A percentile compares a stretch with the other conserved stretches of the same genome.
Conservation (phyloP, 805 yeast genomes). For the Dipodascus albidus region DNA sequence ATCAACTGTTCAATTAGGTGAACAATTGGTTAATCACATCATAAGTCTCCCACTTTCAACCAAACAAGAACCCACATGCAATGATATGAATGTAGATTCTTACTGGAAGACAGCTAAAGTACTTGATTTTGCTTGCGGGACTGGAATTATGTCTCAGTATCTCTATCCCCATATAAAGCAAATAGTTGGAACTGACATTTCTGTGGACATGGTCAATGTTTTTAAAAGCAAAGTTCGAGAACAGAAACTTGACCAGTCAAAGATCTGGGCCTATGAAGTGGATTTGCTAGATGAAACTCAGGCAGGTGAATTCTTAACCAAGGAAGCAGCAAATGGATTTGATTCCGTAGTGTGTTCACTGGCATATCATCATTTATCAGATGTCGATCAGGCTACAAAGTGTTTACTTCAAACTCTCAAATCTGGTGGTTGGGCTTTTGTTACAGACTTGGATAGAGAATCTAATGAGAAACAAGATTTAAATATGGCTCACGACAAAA, state of each 20-base stretch:
- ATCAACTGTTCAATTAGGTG: not conserved
- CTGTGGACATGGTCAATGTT: not conserved
- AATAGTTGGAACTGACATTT: not conserved
- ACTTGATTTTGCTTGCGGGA: not conserved
- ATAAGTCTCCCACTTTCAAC: not conserved
- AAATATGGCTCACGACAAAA: not conserved
- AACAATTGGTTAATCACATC: not conserved
- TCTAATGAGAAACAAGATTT: too few species aligned
- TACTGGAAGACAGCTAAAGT: conserved; percentile 1
- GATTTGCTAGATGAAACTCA: not conserved
- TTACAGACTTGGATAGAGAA: not conserved
- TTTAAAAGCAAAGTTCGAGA: not conserved
- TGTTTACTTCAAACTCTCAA: not conserved
- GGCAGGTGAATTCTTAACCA: not conserved
- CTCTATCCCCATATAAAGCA: not conserved
- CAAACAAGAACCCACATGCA: not conserved
- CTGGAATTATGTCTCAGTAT: not conserved
- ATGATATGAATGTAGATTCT: not conserved
- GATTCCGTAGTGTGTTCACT: not conserved
- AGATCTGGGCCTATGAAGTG: not conserved
- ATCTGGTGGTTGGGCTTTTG: not conserved
- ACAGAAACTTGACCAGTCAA: not conserved
- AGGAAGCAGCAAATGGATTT: not conserved
- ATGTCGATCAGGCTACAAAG: not conserved
- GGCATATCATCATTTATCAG: not conserved